Evolutionary conservation across 2,329 filamentous ascomycete genomes (phyloP), one percentile per base, ranked within the genome.

Genomic region (Fusarium sp.): DNA sequence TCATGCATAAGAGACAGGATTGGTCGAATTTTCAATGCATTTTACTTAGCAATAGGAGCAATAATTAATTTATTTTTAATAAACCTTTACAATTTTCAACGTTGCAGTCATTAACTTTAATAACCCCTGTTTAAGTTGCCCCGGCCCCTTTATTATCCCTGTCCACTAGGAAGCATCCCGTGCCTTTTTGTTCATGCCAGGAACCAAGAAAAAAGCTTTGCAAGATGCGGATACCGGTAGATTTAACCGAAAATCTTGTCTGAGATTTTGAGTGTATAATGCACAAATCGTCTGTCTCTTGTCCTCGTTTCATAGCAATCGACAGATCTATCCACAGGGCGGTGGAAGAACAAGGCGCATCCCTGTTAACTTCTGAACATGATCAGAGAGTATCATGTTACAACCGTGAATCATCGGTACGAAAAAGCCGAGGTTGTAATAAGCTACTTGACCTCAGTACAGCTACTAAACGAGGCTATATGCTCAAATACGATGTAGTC

Each of bases 141-240:
- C 45, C 59, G 41, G 50, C 64, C 61, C 70, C 70, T 68, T 70
- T 72, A 60, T 31, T 49, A 59, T 52, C 70, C 65, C 57, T 71
- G 58, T 17, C 57, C 70, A 70, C 62, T 55, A 55, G 46, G 68
- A 50, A 62, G 61, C 49, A 50, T 14, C 60, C 70, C 54, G 42
- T 57, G 25, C 57, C 35, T 63, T 59, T 73, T 56, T 45, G 12
- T 58, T 45, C n/a, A 35, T 61, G 45, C 52, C 45, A 68, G 62
- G 62, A 68, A 72, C 70, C 36, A 49, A 35, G 25, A 46, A 47
- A 56, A 71, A 71, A 57, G 49, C 22, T 60, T 72, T 55, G 15
- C 22, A 57, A 50, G n/a, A 62, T 49, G 58, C 39, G 45, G 61
- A 50, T 50, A 66, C 53, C 35, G 39, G 65, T 35, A 35, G 38